Evolutionary conservation across 352 stramenopile genomes (phyloP), one percentile per base, ranked within the genome.

Genomic region (Phytopythium ostracodes): DNA sequence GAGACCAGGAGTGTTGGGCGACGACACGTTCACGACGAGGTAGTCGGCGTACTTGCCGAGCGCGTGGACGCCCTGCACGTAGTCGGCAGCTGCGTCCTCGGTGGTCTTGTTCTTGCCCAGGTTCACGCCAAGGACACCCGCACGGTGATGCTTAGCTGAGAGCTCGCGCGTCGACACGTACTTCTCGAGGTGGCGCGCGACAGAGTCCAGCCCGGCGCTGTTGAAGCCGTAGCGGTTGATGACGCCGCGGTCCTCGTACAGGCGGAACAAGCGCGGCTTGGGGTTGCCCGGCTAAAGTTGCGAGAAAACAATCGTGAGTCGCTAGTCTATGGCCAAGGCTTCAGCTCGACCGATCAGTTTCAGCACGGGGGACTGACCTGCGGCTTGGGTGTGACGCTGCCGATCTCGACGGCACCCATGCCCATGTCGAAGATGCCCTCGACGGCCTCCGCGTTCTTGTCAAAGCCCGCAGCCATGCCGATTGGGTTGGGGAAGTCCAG

Each of bases 161-260:
- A 51, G 24, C 8, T 57, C 74, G 22, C 82, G 71, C 1, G 66
- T 73, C 0, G 50, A 59, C 4, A 89, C 70, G 63, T 94, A 96
- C 18, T 29, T 58, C 27, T 88, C 64, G 0, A 98, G 73, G 15
- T 86, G 70, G 24, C 75, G 65, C n/a, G 80, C 67, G 0, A 98
- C 96, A 18, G 67, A 68, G 20, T 92, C 82, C 6, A 97, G 64
- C 0, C 97, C 97, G 27, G 94, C 72, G 66, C 87, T 98, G 84
- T 99, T 99, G 75, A 99, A 99, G 43, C 96, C 97, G 76, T 98
- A 99, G 61, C 96, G 86, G 70, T 99, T 99, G 73, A 99, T 98
- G 35, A 99, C 91, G 9, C 79, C 97, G 22, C 76, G 66, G 72
- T 99, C 96, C 68, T 99, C 94, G 4, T 71, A 59, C 36, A 99